Base-by-base conservation (phyloP, 1,284 basidiomycete genomes). In the Prillingera fragicola region DNA sequence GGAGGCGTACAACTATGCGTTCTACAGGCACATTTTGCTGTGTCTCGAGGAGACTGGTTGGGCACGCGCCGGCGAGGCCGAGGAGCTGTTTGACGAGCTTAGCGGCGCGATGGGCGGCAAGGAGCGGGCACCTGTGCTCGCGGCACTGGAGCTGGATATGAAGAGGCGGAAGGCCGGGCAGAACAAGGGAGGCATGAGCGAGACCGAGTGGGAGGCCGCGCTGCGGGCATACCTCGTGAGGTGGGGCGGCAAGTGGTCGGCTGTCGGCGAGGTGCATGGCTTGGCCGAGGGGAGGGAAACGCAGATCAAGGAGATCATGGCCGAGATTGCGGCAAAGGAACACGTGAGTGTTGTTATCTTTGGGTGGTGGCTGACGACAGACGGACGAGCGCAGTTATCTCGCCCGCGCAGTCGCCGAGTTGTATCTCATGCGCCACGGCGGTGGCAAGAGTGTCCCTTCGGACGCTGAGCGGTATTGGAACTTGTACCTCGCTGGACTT, bases 1-100 rank as follows among this genome's bases (percentile, higher is more conserved):
- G 36, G 45, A 58, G 54, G 60, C 55, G 48, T 41, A 57, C 31
- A 69, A 69, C 50, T 69, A 67, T 42, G 58, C 58, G 5, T 65
- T 55, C 41, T 65, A 68, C 48, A 42, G 50, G 17, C 55, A 67
- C 41, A 41, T 62, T 5, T 13, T 66, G 8, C 15, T 27, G 15
- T 24, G 27, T 4, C 13, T 49, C 2, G 25, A 37, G 6, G 38
- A 36, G 35, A 31, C 37, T 3, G 39, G 25, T 7, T n/a, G n/a
- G n/a, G 43, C 33, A 9, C 26, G 17, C n/a, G 39, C 50, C 4
- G 21, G 4, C 10, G 38, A 32, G 29, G 39, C 39, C 23, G 29
- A 15, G 4, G 34, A 8, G 4, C 38, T 59, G 10, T 34, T 66
- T 15, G 17, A 38, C 8, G 33, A 45, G 2, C 49, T 68, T 14